These are phyloP conservation scores for Nemania sp. DNA, from an alignment of 2,329 filamentous ascomycete genomes.

Conservation along the genomic window DNA sequence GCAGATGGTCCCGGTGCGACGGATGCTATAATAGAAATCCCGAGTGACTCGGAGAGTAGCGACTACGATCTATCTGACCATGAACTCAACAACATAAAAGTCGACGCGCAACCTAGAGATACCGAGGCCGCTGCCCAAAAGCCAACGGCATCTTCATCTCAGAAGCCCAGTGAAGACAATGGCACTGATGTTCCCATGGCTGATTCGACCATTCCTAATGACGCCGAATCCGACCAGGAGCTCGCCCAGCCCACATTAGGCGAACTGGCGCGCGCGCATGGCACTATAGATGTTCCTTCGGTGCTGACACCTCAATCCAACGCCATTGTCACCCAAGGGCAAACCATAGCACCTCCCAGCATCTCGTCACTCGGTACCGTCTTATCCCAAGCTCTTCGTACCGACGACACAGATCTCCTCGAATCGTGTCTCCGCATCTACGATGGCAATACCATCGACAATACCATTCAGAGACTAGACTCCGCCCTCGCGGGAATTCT, in stretches of 20 bases:
- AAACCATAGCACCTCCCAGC: conserved; percentile 64
- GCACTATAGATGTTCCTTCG: conserved; percentile 76
- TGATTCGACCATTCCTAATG: conserved; percentile 37
- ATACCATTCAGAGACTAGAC: conserved; percentile 88
- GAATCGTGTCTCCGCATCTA: conserved; percentile 88
- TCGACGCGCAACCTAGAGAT: conserved; percentile 9
- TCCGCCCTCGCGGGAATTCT: conserved; percentile 79
- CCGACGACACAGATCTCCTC: conserved; percentile 86
- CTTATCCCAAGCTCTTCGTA: conserved; percentile 89
- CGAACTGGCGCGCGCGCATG: conserved; percentile 76
- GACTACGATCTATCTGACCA: conserved; percentile 51
- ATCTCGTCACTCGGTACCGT: conserved; percentile 87
- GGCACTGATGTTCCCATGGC: conserved; percentile 40
- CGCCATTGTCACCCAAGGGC: conserved; percentile 49
- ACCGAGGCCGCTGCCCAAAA: conserved; percentile 14
- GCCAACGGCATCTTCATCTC: conserved; percentile 27
- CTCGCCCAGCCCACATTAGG: conserved; percentile 74
- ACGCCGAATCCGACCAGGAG: conserved; percentile 52
- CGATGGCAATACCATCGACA: conserved; percentile 76
- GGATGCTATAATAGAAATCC: conserved; percentile 59
- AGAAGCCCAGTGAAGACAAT: conserved; percentile 34
- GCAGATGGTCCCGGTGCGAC: conserved; percentile 39
- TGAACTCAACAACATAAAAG: conserved; percentile 42
- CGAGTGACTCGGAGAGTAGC: conserved; percentile 58
- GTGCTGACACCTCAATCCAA: conserved; percentile 53